Evolutionary conservation across 2,329 filamentous ascomycete species (phyloP).

Genomic region (Aspergillus oerlinghausenensis): DNA sequence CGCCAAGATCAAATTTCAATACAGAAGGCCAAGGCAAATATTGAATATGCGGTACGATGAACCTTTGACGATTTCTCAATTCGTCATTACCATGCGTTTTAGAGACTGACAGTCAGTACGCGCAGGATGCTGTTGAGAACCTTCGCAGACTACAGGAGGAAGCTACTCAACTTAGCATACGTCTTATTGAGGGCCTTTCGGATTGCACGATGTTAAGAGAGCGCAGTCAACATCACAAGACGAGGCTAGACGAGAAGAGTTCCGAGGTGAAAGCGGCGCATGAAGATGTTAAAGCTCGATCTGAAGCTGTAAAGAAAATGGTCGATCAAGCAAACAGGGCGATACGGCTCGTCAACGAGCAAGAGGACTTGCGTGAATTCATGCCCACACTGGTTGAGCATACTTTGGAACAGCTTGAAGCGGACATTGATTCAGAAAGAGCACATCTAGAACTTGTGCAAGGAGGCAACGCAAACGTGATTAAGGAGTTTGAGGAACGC

Average conservation of each 20-base stretch:
- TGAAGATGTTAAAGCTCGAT: constrained; percentile 30
- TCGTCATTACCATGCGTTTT: constrained; percentile 1
- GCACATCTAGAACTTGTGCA: constrained; percentile 76
- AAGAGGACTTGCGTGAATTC: constrained; percentile 29
- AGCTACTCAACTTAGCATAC: constrained; percentile 65
- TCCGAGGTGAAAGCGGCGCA: constrained; percentile 36
- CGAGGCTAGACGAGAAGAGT: constrained; percentile 39
- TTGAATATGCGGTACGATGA: constrained; percentile 52
- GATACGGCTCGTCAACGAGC: constrained; percentile 4
- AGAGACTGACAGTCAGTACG: not conserved
- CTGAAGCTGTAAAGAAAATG: constrained; percentile 14
- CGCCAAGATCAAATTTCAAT: constrained; percentile 54
- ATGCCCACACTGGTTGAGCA: constrained; percentile 48
- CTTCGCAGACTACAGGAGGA: constrained; percentile 60
- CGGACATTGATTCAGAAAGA: constrained; percentile 68
- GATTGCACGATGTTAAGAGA: constrained; percentile 66
- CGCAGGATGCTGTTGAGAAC: constrained; percentile 54
- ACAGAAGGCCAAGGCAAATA: constrained; percentile 51
- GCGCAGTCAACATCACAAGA: constrained; percentile 58
- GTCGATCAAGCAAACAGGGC: constrained; percentile 15
- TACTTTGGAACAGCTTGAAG: constrained; percentile 60
- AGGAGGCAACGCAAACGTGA: constrained; percentile 67
- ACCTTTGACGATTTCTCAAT: not conserved
- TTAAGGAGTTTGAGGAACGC: constrained; percentile 73
- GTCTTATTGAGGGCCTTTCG: constrained; percentile 74